Evolutionary conservation across 768 basidiomycete genomes (phyloP), one percentile per base, ranked within the genome.

Genomic region (Sporobolomyces phaffii): DNA sequence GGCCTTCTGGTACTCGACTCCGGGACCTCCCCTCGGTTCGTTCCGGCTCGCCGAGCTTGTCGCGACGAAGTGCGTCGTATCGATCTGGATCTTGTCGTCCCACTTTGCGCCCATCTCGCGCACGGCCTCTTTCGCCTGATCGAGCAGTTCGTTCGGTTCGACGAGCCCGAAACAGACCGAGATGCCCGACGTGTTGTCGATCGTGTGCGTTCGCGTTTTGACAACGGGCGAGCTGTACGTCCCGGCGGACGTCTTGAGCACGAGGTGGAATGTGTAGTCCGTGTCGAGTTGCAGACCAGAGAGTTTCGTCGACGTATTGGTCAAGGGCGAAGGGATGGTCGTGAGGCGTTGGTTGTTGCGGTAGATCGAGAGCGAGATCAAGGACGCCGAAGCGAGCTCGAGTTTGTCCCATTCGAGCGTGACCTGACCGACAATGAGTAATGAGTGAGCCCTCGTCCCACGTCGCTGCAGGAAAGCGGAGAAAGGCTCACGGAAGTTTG

Each of bases 21-120:
- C 87, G 0, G 91, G 88, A 3, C 85, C 84, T 52, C 53, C 60
- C 20, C 54, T 67, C 40, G 65, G 65, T 57, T 67, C 0, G 85
- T 86, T 14, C 85, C 83, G 3, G 77, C 87, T 4, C 28, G 41
- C 43, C 33, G 18, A 17, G 6, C 92, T 91, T 0, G 91, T 94
- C 76, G 92, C 94, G 45, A 97, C 92, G 72, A 96, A 99, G 78
- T 99, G 94, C 0, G 93, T 97, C 14, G 94, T 98, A 76, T 99
- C 94, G 64, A 98, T 93, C 79, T 93, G 90, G 44, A 99, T 92
- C 74, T 85, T 88, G 71, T 93, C 88, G 74, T 86, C 89, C 87
- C 88, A 92, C 71, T 87, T 87, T 0, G 90, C 94, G 45, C 82
- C 83, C 88, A 98, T 96, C 73, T 89, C 86, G 50, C 82, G 76